Conservation (phyloP, 495 filamentous ascomycete genomes). For the Podospora sp. region DNA sequence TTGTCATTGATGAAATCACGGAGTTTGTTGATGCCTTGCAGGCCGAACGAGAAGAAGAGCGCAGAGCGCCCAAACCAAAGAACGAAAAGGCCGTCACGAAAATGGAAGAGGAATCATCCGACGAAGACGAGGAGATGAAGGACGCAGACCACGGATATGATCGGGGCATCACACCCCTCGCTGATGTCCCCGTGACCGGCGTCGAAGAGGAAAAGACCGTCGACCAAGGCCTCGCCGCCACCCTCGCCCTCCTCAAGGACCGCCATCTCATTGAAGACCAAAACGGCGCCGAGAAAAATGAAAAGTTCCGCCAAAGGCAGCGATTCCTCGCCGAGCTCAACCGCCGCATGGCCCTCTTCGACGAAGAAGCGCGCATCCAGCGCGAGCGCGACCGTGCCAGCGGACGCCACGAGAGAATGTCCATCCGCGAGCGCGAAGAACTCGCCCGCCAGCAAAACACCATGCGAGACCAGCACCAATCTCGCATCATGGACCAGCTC, state of each 20-base stretch:
- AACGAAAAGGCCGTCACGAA: constrained; percentile 43
- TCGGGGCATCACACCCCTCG: constrained; percentile 20
- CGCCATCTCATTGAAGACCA: constrained; percentile 74
- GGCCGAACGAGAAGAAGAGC: constrained; percentile 66
- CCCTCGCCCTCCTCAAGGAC: constrained; percentile 77
- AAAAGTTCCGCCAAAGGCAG: constrained; percentile 72
- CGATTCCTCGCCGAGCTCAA: constrained; percentile 81
- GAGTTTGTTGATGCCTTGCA: constrained; percentile 89
- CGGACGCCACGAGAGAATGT: constrained; percentile 83
- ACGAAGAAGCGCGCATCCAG: constrained; percentile 75
- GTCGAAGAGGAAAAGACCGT: constrained; percentile 83
- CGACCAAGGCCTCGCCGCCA: constrained; percentile 75
- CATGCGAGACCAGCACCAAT: constrained; percentile 77
- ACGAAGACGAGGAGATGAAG: constrained; percentile 54
- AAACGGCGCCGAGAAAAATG: constrained; percentile 63
- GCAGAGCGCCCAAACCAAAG: constrained; percentile 49
- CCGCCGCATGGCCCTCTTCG: constrained; percentile 71
- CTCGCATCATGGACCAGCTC: constrained; percentile 76
- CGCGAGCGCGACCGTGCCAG: constrained; percentile 83
- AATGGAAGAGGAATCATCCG: constrained; percentile 54
- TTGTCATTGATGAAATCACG: constrained; percentile 91
- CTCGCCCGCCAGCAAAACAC: constrained; percentile 85
- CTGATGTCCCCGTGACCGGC: constrained; percentile 62
- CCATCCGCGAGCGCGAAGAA: constrained; percentile 86
- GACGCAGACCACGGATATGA: constrained; percentile 51